These are phyloP conservation scores for Lactarius quietus DNA, from an alignment of 768 basidiomycete species.

Conservation along the genomic window DNA sequence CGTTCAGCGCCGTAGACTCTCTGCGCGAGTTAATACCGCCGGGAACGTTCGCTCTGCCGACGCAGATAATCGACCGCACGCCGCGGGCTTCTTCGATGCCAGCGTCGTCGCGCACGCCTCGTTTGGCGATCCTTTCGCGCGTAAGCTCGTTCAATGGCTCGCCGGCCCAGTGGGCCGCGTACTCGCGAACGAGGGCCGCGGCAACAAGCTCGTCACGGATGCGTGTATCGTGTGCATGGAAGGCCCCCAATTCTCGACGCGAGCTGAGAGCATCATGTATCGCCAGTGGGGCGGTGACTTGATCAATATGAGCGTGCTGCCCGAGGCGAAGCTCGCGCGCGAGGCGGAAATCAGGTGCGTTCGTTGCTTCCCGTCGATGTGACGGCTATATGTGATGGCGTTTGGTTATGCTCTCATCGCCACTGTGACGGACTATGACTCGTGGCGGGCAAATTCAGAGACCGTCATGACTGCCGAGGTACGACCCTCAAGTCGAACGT, in stretches of 20 bases:
- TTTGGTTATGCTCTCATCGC: conserved; percentile 87
- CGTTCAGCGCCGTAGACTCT: conserved; percentile 94
- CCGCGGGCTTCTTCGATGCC: conserved; percentile 84
- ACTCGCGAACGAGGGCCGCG: conserved; percentile 53
- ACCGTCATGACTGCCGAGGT: conserved; percentile 91
- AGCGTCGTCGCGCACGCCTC: conserved; percentile 86
- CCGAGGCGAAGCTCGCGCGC: conserved; percentile 96
- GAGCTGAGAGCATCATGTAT: conserved; percentile 95
- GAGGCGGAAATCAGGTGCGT: conserved; percentile 90
- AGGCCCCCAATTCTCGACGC: conserved; percentile 96
- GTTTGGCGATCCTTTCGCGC: conserved; percentile 91
- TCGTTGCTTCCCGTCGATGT: background rate
- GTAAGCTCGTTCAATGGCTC: conserved; percentile 60
- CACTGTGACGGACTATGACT: conserved; percentile 92
- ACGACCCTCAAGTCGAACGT: conserved; percentile 81
- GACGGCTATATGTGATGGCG: background rate
- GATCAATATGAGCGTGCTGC: conserved; percentile 96
- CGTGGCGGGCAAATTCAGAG: conserved; percentile 79
- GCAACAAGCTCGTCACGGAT: conserved; percentile 69
- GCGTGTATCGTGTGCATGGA: conserved; percentile 96
- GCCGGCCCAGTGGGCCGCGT: conserved; percentile 60
- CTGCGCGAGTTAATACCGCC: conserved; percentile 91
- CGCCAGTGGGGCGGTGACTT: conserved; percentile 87
- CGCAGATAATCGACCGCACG: conserved; percentile 94
- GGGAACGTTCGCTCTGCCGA: conserved; percentile 83